Evolutionary conservation across 495 filamentous ascomycete species (phyloP).

Genomic region (Aspergillus avenaceus): DNA sequence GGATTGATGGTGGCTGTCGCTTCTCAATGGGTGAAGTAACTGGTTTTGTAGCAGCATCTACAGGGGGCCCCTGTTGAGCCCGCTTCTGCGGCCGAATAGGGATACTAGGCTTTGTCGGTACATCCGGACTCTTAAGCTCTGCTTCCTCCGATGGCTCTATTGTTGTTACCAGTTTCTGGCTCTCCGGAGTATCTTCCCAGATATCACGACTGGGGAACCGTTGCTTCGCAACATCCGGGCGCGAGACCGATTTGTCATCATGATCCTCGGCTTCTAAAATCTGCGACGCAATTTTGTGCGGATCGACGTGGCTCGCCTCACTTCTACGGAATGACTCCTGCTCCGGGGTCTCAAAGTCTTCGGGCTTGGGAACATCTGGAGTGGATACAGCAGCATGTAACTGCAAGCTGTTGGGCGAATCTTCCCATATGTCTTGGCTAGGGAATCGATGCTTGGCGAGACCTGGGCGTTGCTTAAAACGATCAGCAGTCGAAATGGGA

Average conservation of each 20-base stretch:
- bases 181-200: slow-evolving; percentile 94
- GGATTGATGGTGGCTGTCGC: slow-evolving; percentile 51
- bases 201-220: slow-evolving; percentile 93
- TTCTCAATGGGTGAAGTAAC: slow-evolving; percentile 40
- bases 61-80: slow-evolving; percentile 33
- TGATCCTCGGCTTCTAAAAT: slow-evolving; percentile 30
- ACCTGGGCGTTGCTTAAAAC: slow-evolving; percentile 59
- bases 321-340: slow-evolving; percentile 49
- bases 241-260: slow-evolving; percentile 38
- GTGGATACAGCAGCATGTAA: slow-evolving; percentile 81
- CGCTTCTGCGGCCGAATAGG: slow-evolving; percentile 42
- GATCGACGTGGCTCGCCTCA: slow-evolving; percentile 43
- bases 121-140: slow-evolving; percentile 38
- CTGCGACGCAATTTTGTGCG: slow-evolving; percentile 41
- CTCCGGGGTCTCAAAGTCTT: slow-evolving; percentile 53
- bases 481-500: slow-evolving; percentile 53
- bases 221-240: slow-evolving; percentile 53
- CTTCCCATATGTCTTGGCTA: slow-evolving; percentile 95
- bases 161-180: slow-evolving; percentile 73
- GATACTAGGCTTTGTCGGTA: slow-evolving; percentile 36
- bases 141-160: slow-evolving; percentile 59
- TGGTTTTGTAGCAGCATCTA: slow-evolving; percentile 26
- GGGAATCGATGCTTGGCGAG: slow-evolving; percentile 74
- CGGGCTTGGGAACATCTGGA: slow-evolving; percentile 52
- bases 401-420: slow-evolving; percentile 83